Percentiles rank a stretch among this genome's conserved stretches.
These are phyloP conservation scores for Xylariaceae sp. DNA, from an alignment of 2,329 filamentous ascomycete species.

Conservation along the genomic window DNA sequence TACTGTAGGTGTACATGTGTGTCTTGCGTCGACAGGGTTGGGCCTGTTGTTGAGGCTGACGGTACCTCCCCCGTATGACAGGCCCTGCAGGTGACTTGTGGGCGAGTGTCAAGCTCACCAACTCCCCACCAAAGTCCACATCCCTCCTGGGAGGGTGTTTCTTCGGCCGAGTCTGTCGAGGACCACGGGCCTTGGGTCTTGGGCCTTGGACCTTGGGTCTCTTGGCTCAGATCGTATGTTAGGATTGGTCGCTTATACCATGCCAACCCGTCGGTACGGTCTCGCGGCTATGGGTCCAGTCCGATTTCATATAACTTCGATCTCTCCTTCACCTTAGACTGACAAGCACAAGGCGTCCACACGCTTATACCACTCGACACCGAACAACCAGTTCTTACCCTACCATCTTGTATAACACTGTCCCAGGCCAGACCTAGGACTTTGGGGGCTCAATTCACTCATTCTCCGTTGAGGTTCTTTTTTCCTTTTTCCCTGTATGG, in stretches of 20 bases:
- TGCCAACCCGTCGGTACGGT: constrained; percentile 7
- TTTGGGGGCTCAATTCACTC: neutral
- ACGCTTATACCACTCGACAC: neutral
- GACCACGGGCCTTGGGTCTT: constrained; percentile 3
- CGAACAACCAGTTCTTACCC: neutral
- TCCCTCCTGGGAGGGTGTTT: constrained; percentile 16
- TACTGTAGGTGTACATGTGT: neutral
- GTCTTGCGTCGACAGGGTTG: constrained; percentile 5
- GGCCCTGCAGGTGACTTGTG: constrained; percentile 15
- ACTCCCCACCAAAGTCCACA: constrained; percentile 20
- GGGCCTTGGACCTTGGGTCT: constrained; percentile 1
- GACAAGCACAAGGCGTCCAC: neutral
- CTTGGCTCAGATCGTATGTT: constrained; percentile 11
- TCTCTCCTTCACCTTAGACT: constrained; percentile 5
- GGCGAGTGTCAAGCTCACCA: constrained; percentile 14
- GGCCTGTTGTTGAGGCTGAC: constrained; percentile 21
- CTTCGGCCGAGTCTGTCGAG: constrained; percentile 6
- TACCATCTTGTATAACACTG: constrained; percentile 3
- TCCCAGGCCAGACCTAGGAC: constrained; percentile 15
- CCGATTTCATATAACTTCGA: constrained; percentile 16
- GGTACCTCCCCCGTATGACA: constrained; percentile 6
- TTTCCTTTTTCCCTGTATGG: constrained; percentile 8
- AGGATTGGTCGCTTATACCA: constrained; percentile 12
- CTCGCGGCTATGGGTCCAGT: constrained; percentile 9
- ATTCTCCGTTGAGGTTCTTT: constrained; percentile 17